These are phyloP conservation scores for Colletotrichum destructivum DNA, from an alignment of 2,329 filamentous ascomycete genomes.

Conservation along the genomic window DNA sequence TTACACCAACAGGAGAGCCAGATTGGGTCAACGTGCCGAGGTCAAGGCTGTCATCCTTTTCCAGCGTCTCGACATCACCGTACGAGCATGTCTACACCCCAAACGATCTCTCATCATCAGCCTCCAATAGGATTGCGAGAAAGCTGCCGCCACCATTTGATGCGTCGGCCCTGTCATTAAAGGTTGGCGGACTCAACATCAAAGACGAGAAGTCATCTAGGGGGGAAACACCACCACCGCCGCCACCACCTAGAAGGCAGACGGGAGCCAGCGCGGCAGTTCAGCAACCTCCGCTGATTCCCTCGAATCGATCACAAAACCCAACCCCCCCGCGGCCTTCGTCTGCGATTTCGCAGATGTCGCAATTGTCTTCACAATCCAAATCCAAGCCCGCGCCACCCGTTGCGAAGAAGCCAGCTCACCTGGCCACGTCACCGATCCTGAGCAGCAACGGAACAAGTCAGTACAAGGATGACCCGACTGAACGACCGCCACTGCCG, in stretches of 20 bases:
- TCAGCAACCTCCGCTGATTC: constrained; percentile 38
- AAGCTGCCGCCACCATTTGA: constrained; percentile 69
- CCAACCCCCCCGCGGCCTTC: constrained; percentile 51
- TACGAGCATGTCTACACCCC: constrained; percentile 72
- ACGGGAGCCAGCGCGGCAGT: constrained; percentile 38
- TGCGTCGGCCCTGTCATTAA: constrained; percentile 60
- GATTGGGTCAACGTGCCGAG: constrained; percentile 85
- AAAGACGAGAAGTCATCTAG: constrained; percentile 56
- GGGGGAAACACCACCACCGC: constrained; percentile 60
- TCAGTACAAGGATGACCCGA: constrained; percentile 41
- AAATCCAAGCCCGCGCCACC: constrained; percentile 65
- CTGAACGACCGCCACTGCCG: constrained; percentile 44
- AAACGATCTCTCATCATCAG: constrained; percentile 60
- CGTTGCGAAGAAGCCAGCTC: constrained; percentile 75
- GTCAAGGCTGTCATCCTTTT: constrained; percentile 67
- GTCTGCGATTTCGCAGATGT: constrained; percentile 54
- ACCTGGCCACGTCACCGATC: constrained; percentile 58
- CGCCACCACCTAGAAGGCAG: constrained; percentile 62
- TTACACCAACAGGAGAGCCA: constrained; percentile 78
- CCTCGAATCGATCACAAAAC: constrained; percentile 27
- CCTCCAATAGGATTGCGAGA: constrained; percentile 61
- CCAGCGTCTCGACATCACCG: constrained; percentile 71
- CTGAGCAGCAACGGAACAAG: constrained; percentile 42
- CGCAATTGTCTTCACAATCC: constrained; percentile 50
- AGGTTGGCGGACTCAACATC: constrained; percentile 60